Evolutionary conservation across 2,329 filamentous ascomycete species (phyloP), one percentile per base, ranked within the genome.

Genomic region (Pyrenophora teres): DNA sequence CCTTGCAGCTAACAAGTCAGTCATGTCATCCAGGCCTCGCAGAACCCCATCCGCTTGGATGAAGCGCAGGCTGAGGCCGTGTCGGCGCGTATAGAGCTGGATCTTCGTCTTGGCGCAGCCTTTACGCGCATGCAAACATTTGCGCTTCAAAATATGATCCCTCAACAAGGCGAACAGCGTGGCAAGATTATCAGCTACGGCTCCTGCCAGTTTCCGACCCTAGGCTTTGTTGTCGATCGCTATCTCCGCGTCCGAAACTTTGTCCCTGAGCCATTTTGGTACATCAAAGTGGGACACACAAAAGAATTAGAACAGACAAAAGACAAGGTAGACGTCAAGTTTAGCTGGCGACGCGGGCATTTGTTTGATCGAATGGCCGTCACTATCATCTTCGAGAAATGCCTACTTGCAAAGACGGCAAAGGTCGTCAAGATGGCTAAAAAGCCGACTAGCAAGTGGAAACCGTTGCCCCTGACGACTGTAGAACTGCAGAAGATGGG

Each of bases 401-500:
- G 92, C 63, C 80, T 99, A 9, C 72, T 79, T 6, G 88, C 91
- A 10, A 90, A 88, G 64, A 83, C 77, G 12, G 93, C 92, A 16
- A 88, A 85, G 61, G 89, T 99, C 15, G 88, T 81, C 30, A 95
- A 91, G 64, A 90, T 97, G 47, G 86, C 90, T 60, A 90, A 92
- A 69, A 97, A 95, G 69, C 90, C 92, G 1, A 96, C 92, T 0
- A 92, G 87, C 67, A 97, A 96, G 75, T 97, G 89, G 87, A 93
- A 93, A 65, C 94, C 94, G 0, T 76, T 99, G 10, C 94, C 94
- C 4, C 78, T 99, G 59, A 99, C 94, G 0, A 99, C 94, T 0
- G 92, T 99, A 16, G 94, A 97, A 71, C 79, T 99, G 16, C 94
- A 99, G 70, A 99, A 97, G 76, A 93, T 92, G 76, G 93, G 94